Base-by-base conservation (phyloP, 1,284 basidiomycete genomes). In the Porphyrellus sp. region DNA sequence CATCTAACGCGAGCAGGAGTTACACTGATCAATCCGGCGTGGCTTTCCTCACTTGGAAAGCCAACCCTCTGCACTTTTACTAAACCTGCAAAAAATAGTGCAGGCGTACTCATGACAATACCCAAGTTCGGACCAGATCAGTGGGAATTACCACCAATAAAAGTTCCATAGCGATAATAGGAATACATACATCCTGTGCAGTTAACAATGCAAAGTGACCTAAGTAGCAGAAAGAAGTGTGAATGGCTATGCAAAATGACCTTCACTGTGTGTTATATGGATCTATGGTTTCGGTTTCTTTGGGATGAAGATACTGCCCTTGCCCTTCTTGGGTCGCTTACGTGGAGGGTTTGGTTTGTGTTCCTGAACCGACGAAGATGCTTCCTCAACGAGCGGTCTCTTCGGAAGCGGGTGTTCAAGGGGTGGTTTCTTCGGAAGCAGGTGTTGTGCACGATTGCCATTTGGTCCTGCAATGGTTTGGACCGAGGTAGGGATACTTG, bases 21-120 rank as follows among this genome's bases (percentile, higher is more conserved):
- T 23, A 97, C 94, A 0, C 78, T 87, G 39, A 80, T 98, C 59
- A 97, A 99, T 70, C 82, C 93, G 1, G 80, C 82, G 9, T 99
- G 97, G 97, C 71, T 99, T 35, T 78, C 89, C 3, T 80, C 80
- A 1, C 77, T 99, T 12, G 96, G 91, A 16, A 84, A 80, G 42
- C 77, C 81, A 43, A 78, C 85, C 0, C 72, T 98, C 46, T 98
- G 95, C 71, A 89, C 86, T 1, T 98, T 92, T 68, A 91, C 89
- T 5, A 95, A 94, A 70, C 89, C 93, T 0, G 67, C 84, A 27
- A 89, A 87, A 71, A 84, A 87, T 50, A 83, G 79, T 35, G 71
- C 77, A 1, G 85, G 86, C 8, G 71, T 77, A 12, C 67, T 79
- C 54, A 83, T 91, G 77, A 83, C 88, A 11, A 83, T 86, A 37